A percentile compares a stretch with the other conserved stretches of the same genome.
Evolutionary conservation across 2,329 filamentous ascomycete genomes (phyloP).

Genomic region (Fusarium irregulare): DNA sequence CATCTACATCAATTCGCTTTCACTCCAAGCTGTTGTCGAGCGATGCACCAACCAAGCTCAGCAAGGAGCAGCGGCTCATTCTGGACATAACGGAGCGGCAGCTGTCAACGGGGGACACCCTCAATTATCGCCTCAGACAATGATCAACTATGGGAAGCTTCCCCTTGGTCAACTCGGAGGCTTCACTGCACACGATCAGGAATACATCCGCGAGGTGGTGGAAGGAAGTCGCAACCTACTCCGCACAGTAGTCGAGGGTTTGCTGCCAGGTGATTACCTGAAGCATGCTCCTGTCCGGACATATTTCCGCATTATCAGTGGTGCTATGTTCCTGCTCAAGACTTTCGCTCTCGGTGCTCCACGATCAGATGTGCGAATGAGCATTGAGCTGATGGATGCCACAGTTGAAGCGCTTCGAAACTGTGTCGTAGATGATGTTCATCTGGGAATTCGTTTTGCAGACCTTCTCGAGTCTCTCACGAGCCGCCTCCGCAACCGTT

Average conservation of each 20-base stretch:
- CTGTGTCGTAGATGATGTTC: conserved; percentile 86
- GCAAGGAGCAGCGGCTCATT: conserved; percentile 60
- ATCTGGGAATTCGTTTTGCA: conserved; percentile 85
- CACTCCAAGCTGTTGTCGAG: conserved; percentile 93
- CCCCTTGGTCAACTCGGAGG: conserved; percentile 73
- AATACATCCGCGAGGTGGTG: conserved; percentile 81
- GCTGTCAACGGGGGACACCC: conserved; percentile 44
- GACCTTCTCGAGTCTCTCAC: conserved; percentile 84
- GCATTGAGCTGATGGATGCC: conserved; percentile 78
- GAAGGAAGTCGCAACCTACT: conserved; percentile 82
- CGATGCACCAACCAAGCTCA: conserved; percentile 81
- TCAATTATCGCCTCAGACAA: conserved; percentile 70
- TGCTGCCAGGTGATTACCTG: conserved; percentile 79
- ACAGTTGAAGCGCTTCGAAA: conserved; percentile 79
- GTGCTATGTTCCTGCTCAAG: conserved; percentile 86
- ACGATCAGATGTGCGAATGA: conserved; percentile 80
- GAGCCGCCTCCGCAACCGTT: conserved; percentile 76
- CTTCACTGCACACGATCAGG: conserved; percentile 74
- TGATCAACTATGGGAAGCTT: conserved; percentile 72
- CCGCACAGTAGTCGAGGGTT: conserved; percentile 78
- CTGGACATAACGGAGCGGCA: conserved; percentile 50
- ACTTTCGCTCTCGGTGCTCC: conserved; percentile 85
- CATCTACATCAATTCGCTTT: conserved; percentile 94
- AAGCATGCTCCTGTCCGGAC: conserved; percentile 86
- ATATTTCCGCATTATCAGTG: conserved; percentile 87